Evolutionary conservation across 306 rosid genomes (phyloP).

Genomic region (Echinosophora koreensis): DNA sequence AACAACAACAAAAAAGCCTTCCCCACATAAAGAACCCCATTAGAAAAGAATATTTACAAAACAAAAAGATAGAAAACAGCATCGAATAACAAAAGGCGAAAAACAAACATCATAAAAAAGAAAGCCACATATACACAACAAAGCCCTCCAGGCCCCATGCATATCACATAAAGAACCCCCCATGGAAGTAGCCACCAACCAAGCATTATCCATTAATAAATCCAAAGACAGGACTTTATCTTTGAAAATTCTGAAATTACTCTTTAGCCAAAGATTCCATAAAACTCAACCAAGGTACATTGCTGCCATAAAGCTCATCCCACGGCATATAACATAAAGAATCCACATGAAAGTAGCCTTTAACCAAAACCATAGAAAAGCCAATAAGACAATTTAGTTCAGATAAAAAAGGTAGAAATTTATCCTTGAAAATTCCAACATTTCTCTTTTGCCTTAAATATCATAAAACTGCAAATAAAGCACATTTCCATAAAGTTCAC

Average conservation of each 20-base stretch:
- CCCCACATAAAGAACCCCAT: background rate
- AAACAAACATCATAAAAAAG: background rate
- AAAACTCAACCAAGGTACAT: background rate
- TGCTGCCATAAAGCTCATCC: slow-evolving; percentile 26
- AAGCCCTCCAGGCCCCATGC: background rate
- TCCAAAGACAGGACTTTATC: background rate
- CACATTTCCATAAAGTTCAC: background rate
- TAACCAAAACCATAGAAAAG: background rate
- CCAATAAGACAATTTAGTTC: background rate
- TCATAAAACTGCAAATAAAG: background rate
- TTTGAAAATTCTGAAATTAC: background rate
- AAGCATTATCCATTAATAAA: background rate
- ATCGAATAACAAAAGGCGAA: slow-evolving; percentile 3
- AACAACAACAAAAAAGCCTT: no score
- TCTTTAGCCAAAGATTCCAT: slow-evolving; percentile 10
- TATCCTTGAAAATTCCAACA: slow-evolving; percentile 14
- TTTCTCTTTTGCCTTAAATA: slow-evolving; percentile 6
- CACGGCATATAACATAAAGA: background rate
- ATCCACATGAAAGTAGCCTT: background rate
- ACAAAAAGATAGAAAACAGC: slow-evolving; percentile 6
- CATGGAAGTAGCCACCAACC: slow-evolving; percentile 23
- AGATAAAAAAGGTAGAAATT: background rate
- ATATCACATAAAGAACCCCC: slow-evolving; percentile 20
- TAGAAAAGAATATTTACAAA: slow-evolving; percentile 25
- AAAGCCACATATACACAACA: background rate